Percentiles rank a stretch among this genome's conserved stretches.
Conservation (phyloP, 306 rosid genomes). For the Vicia villosa region DNA sequence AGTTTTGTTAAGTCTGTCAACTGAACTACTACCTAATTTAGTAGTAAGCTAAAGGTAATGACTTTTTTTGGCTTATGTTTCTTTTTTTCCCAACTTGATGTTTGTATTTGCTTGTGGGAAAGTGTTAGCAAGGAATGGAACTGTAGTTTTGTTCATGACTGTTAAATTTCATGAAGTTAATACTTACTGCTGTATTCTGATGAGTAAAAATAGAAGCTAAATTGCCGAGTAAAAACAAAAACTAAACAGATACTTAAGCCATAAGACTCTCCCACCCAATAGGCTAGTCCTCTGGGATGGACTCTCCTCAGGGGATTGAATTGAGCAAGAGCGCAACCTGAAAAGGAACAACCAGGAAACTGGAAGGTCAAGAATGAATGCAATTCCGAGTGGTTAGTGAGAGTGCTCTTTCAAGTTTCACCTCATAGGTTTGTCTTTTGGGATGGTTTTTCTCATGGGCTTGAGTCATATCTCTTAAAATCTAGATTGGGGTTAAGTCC, state of each 20-base stretch:
- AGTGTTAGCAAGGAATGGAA: neutral
- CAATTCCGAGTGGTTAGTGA: neutral
- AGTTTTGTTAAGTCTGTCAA: too few species aligned
- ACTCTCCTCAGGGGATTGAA: neutral
- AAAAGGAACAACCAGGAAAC: neutral
- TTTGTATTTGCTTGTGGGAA: neutral
- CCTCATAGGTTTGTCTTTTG: neutral
- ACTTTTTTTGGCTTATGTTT: neutral
- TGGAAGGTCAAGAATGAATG: neutral
- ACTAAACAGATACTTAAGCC: neutral
- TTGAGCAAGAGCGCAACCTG: neutral
- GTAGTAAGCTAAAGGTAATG: neutral
- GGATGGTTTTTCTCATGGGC: neutral
- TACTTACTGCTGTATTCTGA: neutral
- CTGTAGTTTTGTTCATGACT: too few species aligned
- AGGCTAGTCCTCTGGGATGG: neutral
- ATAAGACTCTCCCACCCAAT: neutral
- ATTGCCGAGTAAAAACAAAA: neutral
- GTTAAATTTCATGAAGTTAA: neutral
- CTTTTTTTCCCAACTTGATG: neutral
- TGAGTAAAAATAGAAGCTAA: neutral
- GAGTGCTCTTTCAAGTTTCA: constrained; percentile 7
- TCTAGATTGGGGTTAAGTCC: neutral
- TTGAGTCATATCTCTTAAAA: neutral
- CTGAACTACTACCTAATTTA: too few species aligned